These are phyloP conservation scores for Kuraishia floccosa DNA, from an alignment of 805 yeast genomes.

Conservation along the genomic window DNA sequence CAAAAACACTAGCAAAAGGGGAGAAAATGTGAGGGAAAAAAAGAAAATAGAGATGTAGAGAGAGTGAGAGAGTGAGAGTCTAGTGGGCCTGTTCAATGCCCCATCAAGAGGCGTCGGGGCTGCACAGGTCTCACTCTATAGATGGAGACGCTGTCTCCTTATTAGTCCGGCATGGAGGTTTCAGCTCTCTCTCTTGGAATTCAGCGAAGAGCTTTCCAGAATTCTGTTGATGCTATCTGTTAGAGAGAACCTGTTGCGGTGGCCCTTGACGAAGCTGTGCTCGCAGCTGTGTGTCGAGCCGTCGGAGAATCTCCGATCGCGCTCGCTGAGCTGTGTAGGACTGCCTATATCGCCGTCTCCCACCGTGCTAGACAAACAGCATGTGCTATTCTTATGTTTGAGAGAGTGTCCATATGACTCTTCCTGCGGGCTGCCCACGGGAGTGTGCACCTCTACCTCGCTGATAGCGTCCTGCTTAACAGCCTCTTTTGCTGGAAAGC, in stretches of 20 bases:
- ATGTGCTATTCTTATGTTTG: neutral
- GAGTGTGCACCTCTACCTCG: neutral
- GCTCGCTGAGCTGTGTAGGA: neutral
- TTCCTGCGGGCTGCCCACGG: neutral
- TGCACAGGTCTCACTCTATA: no score
- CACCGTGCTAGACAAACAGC: neutral
- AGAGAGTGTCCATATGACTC: neutral
- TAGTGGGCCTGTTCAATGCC: no score
- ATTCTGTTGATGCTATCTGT: neutral
- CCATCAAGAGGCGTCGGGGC: no score
- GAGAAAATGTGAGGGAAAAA: no score
- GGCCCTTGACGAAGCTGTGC: neutral
- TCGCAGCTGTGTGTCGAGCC: neutral
- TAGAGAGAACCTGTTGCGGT: neutral
- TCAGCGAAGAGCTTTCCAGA: neutral
- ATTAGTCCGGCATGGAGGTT: no score
- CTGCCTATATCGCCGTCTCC: neutral
- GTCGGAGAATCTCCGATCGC: neutral
- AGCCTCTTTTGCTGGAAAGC: neutral
- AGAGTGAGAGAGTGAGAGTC: no score
- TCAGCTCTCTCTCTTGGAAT: no score
- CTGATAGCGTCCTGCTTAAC: neutral
- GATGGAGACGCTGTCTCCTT: no score
- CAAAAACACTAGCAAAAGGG: no score
- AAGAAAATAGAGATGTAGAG: no score